Conservation (phyloP, 1,139 yeast species). For the Pichia terricola region DNA sequence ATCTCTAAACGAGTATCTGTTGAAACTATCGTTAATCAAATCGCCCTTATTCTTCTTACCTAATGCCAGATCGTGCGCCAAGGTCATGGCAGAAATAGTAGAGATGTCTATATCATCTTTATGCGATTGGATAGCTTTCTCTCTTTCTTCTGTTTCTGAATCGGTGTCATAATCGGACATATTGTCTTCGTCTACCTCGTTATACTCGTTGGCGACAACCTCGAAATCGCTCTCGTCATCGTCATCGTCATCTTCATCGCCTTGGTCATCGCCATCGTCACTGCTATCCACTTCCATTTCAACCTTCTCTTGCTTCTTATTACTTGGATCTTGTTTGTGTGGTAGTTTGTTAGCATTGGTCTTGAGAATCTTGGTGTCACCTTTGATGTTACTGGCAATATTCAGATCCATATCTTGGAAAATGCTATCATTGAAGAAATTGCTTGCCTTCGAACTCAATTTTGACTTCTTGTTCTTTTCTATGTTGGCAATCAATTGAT, state of each 20-base stretch:
- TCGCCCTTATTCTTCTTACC: slow-evolving; percentile 82
- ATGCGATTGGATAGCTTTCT: slow-evolving; percentile 37
- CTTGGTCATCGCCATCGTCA: slow-evolving; percentile 11
- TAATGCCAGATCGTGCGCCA: slow-evolving; percentile 90
- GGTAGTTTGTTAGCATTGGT: slow-evolving; percentile 5
- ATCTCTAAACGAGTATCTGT: slow-evolving; percentile 86
- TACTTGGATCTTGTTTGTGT: background rate
- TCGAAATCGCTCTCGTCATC: slow-evolving; percentile 37
- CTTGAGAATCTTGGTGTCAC: slow-evolving; percentile 14
- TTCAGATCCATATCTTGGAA: slow-evolving; percentile 47
- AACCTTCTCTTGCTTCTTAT: background rate
- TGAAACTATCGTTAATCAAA: slow-evolving; percentile 81
- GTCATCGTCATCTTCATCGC: slow-evolving; percentile 16
- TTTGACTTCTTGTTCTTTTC: slow-evolving; percentile 39
- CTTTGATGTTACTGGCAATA: slow-evolving; percentile 14
- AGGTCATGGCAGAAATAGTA: slow-evolving; percentile 94
- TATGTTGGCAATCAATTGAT: slow-evolving; percentile 48
- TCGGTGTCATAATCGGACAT: slow-evolving; percentile 40
- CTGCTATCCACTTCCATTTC: slow-evolving; percentile 14
- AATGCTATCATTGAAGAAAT: slow-evolving; percentile 71
- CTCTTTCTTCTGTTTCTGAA: slow-evolving; percentile 37
- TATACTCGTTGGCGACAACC: slow-evolving; percentile 38
- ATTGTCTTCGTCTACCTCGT: slow-evolving; percentile 26
- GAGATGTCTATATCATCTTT: slow-evolving; percentile 68
- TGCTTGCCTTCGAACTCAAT: slow-evolving; percentile 62